Base-by-base conservation (phyloP, 2,329 filamentous ascomycete genomes). In the Monosporascus sp. region DNA sequence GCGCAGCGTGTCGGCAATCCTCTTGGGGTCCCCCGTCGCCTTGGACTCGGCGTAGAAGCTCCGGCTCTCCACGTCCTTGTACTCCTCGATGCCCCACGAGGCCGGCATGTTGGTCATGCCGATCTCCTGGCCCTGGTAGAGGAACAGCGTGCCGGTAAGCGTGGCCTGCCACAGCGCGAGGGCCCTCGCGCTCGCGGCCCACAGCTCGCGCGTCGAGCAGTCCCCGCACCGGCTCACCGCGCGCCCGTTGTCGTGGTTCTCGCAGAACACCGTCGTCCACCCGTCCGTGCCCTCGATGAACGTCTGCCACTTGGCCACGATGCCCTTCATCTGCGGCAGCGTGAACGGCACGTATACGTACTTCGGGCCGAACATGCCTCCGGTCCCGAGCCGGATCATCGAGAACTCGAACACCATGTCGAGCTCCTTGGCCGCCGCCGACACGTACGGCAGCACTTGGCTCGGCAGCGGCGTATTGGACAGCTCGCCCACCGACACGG, bases 171-270 rank as follows among this genome's bases (percentile, higher is more conserved):
- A 75, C 6, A 79, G 58, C 0, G 79, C 78, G 14, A 84, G 68
- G 38, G 80, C 76, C 64, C 82, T 83, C 1, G 77, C 77, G 7
- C 75, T 76, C 5, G 67, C 62, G 0, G 69, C 55, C 54, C 80
- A 75, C 38, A 71, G 62, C 6, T 71, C 71, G 1, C 76, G 70
- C 3, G 72, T 72, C 1, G 74, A 72, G 0, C 70, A 72, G 11
- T 75, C 68, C 0, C 75, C 77, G 54, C 80, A 86, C 0, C 83
- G 74, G 15, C 77, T 80, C 0, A 87, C 71, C 0, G 77, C 77
- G 0, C 84, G 73, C 0, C 78, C 79, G 38, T 84, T 81, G 59
- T 87, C 84, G 62, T 87, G 83, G 57, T 86, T 86, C 59, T 87
- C 83, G 49, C 78, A 74, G 58, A 85, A 87, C 0, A 78, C 77